Percentiles rank a stretch among this genome's conserved stretches.
phyloP scores from a whole-genome alignment of 73 alveolate species.

The Paramecium tetraurelia region DNA sequence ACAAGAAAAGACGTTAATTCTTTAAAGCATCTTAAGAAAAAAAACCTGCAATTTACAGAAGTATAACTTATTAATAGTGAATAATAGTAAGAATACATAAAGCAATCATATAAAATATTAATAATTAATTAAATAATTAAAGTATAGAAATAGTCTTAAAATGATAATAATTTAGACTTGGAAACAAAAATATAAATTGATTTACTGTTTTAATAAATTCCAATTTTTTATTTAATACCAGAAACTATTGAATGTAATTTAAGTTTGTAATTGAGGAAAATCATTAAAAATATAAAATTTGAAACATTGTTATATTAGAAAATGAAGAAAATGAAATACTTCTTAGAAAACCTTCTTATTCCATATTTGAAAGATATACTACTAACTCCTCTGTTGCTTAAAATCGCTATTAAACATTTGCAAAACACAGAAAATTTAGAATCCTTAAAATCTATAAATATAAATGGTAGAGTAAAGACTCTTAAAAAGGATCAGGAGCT shows the following conservation, averaged over 20 bases:
- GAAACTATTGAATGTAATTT: no score
- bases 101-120: background rate
- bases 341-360: background rate
- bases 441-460: no score
- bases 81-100: background rate
- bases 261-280: no score
- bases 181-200: no score
- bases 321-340: background rate
- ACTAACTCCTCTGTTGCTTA: background rate
- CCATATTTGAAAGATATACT: background rate
- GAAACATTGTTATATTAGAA: background rate
- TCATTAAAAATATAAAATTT: no score
- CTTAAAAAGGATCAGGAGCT: background rate
- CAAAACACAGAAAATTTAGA: background rate
- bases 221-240: no score
- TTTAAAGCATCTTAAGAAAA: no score
- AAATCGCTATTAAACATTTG: background rate
- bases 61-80: background rate
- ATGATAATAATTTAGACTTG: no score
- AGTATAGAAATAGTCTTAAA: no score
- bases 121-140: background rate
- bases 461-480: no score
- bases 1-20: background rate
- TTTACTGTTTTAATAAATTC: background rate
- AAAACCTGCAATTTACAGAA: background rate